Conservation (phyloP, 495 filamentous ascomycete genomes). For the Aspergillus saccharolyticus region DNA sequence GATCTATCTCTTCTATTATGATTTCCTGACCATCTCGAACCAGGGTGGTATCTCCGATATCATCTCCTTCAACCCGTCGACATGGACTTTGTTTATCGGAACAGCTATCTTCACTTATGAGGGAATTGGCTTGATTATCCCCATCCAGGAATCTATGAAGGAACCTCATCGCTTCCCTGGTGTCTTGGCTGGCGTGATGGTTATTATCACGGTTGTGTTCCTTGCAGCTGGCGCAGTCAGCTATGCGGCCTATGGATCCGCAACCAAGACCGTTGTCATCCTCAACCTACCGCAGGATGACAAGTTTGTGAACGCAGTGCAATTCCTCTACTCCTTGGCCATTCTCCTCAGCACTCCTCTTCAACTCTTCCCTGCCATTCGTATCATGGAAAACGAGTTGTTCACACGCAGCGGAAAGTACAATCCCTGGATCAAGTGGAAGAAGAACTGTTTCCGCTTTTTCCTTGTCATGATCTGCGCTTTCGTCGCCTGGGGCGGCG, state of each 20-base stretch:
- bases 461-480: conserved; percentile 82
- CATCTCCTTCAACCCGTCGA: conserved; percentile 73
- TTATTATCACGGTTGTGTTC: conserved; percentile 89
- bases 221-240: conserved; percentile 85
- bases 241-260: conserved; percentile 91
- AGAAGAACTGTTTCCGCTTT: conserved; percentile 96
- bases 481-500: conserved; percentile 83
- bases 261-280: conserved; percentile 92
- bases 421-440: conserved; percentile 95
- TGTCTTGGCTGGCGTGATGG: conserved; percentile 84
- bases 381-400: conserved; percentile 62
- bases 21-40: conserved; percentile 72
- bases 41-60: conserved; percentile 81
- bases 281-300: conserved; percentile 94
- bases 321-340: conserved; percentile 91
- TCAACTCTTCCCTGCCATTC: conserved; percentile 92
- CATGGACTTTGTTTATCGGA: conserved; percentile 96
- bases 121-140: conserved; percentile 96
- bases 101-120: conserved; percentile 99
- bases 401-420: conserved; percentile 88
- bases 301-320: conserved; percentile 91
- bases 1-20: conserved; percentile 93
- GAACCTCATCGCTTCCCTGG: conserved; percentile 79
- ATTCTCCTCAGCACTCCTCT: conserved; percentile 91
- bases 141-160: conserved; percentile 96